Evolutionary conservation across 805 yeast species (phyloP), one percentile per base, ranked within the genome.

Genomic region (Debaryomyces prosopidis): DNA sequence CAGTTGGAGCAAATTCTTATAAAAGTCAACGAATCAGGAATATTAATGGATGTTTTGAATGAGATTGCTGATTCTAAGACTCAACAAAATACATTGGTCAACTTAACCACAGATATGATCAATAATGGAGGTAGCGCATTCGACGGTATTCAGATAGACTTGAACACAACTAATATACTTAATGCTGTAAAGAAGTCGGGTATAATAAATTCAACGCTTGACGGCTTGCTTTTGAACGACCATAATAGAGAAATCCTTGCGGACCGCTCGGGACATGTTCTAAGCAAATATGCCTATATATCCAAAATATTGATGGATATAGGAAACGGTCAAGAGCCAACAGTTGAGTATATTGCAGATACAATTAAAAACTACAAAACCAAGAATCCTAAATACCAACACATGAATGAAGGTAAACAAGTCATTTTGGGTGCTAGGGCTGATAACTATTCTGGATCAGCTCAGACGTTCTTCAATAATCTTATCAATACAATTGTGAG

Each of bases 321-420:
- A n/a, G 75, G 75, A 19, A 47, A 57, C 26, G 71, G 71, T 7
- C 50, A 66, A 8, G 47, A 52, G 16, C 54, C 67, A 18, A 53
- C 69, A 0, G 57, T 69, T 46, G 52, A 54, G n/a, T 58, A 51
- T 44, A 54, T 70, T 43, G 68, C 67, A 27, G 56, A 64, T 47
- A 41, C 59, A 9, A 56, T 69, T 14, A 47, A 58, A 26, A 55
- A 60, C 44, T 57, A 67, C 23, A 53, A 58, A 39, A 61, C 65
- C 44, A 63, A 66, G 50, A 65, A 61, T 38, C 63, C 67, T 4
- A 53, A 53, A 33, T 41, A 45, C 32, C 47, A 42, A 38, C 15
- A 43, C 47, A 19, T 19, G 10, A 16, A 47, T 12, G 30, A 36
- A 14, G 38, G 42, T 15, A 38, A 42, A 12, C 35, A 32, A 17